Percentiles rank a stretch among this genome's conserved stretches.
Conservation (phyloP, 345 rosid genomes). For the Ceriops tagal region DNA sequence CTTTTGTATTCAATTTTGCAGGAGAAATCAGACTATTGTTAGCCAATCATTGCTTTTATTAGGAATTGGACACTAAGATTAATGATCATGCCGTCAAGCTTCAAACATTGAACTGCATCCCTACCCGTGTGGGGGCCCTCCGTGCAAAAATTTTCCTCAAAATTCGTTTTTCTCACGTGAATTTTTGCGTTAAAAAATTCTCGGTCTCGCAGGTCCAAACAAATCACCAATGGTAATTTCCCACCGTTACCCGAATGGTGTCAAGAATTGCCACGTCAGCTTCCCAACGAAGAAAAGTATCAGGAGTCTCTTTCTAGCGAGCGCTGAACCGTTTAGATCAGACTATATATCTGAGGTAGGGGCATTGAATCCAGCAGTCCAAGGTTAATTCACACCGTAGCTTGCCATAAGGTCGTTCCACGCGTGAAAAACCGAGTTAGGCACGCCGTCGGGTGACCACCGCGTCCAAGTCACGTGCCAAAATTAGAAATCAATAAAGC, state of each 20-base stretch:
- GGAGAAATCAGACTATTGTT: too few relatives aligned
- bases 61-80: too few relatives aligned
- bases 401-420: too few relatives aligned
- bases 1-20: too few relatives aligned
- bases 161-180: background rate
- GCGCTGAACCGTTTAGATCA: too few relatives aligned
- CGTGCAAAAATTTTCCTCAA: background rate
- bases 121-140: background rate
- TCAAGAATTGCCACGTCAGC: slow-evolving; percentile 18
- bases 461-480: slow-evolving; percentile 31
- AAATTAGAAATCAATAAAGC: too few relatives aligned
- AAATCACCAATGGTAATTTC: too few relatives aligned
- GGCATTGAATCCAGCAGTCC: background rate
- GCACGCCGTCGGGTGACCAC: slow-evolving; percentile 28
- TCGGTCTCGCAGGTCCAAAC: background rate
- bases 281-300: background rate
- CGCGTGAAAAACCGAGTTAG: slow-evolving; percentile 13
- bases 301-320: too few relatives aligned
- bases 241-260: too few relatives aligned
- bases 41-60: too few relatives aligned
- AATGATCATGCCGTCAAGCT: background rate
- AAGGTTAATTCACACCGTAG: too few relatives aligned
- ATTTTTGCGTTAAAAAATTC: background rate
- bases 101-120: background rate
- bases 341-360: too few relatives aligned